These are phyloP conservation scores for Miscanthus lutarioriparius DNA, from an alignment of 176 grass and related monocot species.

Conservation along the genomic window DNA sequence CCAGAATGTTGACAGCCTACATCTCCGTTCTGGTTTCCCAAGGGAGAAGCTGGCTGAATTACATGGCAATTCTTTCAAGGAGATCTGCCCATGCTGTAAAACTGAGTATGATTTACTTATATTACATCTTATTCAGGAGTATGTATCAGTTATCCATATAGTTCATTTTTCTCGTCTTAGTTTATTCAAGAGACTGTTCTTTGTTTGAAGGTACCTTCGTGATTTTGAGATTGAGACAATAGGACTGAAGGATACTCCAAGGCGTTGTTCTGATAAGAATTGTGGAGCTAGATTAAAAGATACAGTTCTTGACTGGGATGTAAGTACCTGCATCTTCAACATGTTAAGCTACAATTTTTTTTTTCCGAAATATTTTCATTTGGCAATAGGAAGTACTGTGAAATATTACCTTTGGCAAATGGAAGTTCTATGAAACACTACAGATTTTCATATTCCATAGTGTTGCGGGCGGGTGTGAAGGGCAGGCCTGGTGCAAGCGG, in stretches of 20 bases:
- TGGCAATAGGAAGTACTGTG: not conserved
- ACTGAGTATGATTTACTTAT: conserved; percentile 65
- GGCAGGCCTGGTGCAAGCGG: too few relatives aligned
- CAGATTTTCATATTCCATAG: not conserved
- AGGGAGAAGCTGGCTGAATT: conserved; percentile 86
- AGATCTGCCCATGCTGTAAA: conserved; percentile 86
- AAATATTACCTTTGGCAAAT: not conserved
- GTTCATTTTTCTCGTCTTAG: conserved; percentile 18
- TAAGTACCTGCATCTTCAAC: conserved; percentile 33
- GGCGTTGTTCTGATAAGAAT: conserved; percentile 70
- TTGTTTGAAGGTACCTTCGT: conserved; percentile 72
- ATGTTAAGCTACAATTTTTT: not conserved
- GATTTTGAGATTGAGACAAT: conserved; percentile 99
- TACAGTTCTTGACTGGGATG: conserved; percentile 99
- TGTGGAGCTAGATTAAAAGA: conserved; percentile 86
- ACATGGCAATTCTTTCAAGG: conserved; percentile 97
- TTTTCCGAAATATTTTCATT: conserved; percentile 23
- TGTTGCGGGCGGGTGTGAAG: too few relatives aligned
- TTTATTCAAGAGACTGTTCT: conserved; percentile 32
- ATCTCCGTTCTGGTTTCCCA: conserved; percentile 91
- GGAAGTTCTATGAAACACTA: not conserved
- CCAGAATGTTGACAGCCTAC: conserved; percentile 96
- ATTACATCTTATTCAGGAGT: not conserved
- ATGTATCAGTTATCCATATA: not conserved
- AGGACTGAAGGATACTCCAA: conserved; percentile 91